These are phyloP conservation scores for Meira miltonrushii DNA, from an alignment of 1,284 basidiomycete genomes.

Conservation along the genomic window DNA sequence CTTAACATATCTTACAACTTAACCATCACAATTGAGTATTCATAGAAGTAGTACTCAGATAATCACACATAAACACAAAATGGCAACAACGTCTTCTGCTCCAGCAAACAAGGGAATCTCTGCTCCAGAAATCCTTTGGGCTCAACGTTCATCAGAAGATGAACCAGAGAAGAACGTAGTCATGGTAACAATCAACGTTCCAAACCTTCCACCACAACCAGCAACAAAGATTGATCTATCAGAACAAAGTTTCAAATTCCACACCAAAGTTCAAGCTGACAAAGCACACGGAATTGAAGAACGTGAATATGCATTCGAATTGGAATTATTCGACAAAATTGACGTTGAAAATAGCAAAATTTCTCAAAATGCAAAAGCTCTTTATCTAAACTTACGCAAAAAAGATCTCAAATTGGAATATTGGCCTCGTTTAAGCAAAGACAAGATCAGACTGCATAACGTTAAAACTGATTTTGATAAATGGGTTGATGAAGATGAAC, in stretches of 20 bases:
- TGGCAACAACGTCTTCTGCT: constrained; percentile 16
- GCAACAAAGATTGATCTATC: constrained; percentile 47
- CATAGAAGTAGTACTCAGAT: no score
- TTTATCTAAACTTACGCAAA: constrained; percentile 50
- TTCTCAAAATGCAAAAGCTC: constrained; percentile 44
- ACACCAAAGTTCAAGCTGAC: constrained; percentile 33
- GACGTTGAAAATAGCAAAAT: constrained; percentile 40
- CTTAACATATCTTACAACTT: no score
- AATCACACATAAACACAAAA: no score
- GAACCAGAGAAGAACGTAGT: constrained; percentile 50
- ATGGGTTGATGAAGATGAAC: constrained; percentile 54
- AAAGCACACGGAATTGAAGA: constrained; percentile 36
- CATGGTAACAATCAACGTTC: constrained; percentile 52
- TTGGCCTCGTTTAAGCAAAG: constrained; percentile 53
- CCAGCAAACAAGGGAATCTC: constrained; percentile 13
- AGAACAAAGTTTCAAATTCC: constrained; percentile 35
- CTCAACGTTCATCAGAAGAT: constrained; percentile 43
- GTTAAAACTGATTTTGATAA: constrained; percentile 54
- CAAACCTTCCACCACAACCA: constrained; percentile 43
- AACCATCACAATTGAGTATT: no score
- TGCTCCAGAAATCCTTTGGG: constrained; percentile 51
- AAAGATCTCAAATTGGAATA: constrained; percentile 44
- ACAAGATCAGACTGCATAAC: constrained; percentile 52
- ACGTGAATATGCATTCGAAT: constrained; percentile 44
- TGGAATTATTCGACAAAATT: constrained; percentile 51